Evolutionary conservation across 2,329 filamentous ascomycete species (phyloP).

Genomic region (Hysterium pulicare): DNA sequence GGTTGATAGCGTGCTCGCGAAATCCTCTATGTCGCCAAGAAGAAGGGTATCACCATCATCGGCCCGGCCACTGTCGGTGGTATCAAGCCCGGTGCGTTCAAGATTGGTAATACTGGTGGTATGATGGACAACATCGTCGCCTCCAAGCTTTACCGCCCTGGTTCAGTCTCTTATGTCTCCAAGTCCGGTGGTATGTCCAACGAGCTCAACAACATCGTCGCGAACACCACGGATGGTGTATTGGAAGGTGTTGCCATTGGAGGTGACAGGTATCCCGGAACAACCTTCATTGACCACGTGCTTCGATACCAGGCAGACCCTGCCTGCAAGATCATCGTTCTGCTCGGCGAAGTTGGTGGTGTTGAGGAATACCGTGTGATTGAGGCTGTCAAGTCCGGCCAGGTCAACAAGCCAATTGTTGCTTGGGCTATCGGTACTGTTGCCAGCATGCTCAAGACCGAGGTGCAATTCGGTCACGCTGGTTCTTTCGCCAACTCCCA

Average conservation of each 20-base stretch:
- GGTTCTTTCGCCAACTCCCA: conserved; percentile 99
- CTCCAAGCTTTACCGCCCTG: conserved; percentile 99
- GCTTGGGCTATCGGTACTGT: conserved; percentile 99
- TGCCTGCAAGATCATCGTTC: conserved; percentile 92
- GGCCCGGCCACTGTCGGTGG: conserved; percentile 97
- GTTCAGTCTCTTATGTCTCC: conserved; percentile 98
- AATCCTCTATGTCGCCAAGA: conserved; percentile 92
- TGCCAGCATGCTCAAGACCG: conserved; percentile 99
- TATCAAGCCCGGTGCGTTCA: conserved; percentile 99
- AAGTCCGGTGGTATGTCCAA: conserved; percentile 99
- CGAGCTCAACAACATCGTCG: conserved; percentile 99
- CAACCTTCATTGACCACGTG: conserved; percentile 98
- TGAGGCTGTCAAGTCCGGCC: conserved; percentile 89
- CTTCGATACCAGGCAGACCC: conserved; percentile 95
- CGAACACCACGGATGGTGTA: conserved; percentile 94
- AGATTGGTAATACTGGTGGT: conserved; percentile 99
- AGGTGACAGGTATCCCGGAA: conserved; percentile 97
- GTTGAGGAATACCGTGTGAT: conserved; percentile 99
- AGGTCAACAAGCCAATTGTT: conserved; percentile 97
- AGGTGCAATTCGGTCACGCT: conserved; percentile 98
- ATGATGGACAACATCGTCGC: conserved; percentile 99
- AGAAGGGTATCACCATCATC: conserved; percentile 99
- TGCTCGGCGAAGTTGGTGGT: conserved; percentile 98
- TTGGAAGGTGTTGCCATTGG: conserved; percentile 99
- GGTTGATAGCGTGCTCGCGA: conserved; percentile 79